phyloP scores from a whole-genome alignment of 176 grass and related monocot species.

The Chrysopogon serrulatus region DNA sequence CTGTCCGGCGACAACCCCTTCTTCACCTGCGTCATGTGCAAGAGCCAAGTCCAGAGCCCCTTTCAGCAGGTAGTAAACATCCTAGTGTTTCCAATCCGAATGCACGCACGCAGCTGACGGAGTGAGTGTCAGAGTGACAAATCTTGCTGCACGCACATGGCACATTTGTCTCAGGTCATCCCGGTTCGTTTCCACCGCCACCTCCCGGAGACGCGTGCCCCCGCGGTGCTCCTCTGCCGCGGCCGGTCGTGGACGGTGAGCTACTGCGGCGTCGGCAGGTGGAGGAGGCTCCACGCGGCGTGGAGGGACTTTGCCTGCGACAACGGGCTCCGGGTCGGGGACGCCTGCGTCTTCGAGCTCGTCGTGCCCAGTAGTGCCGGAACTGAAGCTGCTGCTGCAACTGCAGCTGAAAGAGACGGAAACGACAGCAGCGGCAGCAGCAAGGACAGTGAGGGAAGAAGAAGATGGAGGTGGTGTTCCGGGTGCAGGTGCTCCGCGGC shows the following conservation, averaged over 20 bases:
- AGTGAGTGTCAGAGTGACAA: too few relatives aligned
- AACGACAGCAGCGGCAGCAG: not conserved
- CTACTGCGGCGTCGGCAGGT: slow-evolving; percentile 15
- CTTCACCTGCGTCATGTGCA: slow-evolving; percentile 34
- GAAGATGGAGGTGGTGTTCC: not conserved
- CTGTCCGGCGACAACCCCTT: slow-evolving; percentile 37
- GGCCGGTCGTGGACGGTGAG: slow-evolving; percentile 22
- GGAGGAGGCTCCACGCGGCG: not conserved
- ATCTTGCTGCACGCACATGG: too few relatives aligned
- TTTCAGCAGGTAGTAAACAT: slow-evolving; percentile 19
- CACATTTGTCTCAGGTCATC: slow-evolving; percentile 11
- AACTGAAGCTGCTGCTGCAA: too few relatives aligned
- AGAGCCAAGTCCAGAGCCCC: slow-evolving; percentile 4
- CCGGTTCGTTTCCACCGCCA: slow-evolving; percentile 15
- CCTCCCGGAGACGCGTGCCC: not conserved
- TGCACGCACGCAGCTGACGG: not conserved
- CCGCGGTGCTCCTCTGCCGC: slow-evolving; percentile 12
- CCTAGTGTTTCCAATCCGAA: too few relatives aligned
- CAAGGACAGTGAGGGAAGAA: not conserved
- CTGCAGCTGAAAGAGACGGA: not conserved
- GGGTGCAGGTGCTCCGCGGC: slow-evolving; percentile 40
- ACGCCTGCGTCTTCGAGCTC: slow-evolving; percentile 45
- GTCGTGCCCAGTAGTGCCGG: not conserved
- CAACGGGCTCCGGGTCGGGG: slow-evolving; percentile 25
- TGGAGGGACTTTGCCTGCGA: slow-evolving; percentile 33